Evolutionary conservation across 179 eudicot genomes (phyloP).

Genomic region (Gypsophila paniculata): DNA sequence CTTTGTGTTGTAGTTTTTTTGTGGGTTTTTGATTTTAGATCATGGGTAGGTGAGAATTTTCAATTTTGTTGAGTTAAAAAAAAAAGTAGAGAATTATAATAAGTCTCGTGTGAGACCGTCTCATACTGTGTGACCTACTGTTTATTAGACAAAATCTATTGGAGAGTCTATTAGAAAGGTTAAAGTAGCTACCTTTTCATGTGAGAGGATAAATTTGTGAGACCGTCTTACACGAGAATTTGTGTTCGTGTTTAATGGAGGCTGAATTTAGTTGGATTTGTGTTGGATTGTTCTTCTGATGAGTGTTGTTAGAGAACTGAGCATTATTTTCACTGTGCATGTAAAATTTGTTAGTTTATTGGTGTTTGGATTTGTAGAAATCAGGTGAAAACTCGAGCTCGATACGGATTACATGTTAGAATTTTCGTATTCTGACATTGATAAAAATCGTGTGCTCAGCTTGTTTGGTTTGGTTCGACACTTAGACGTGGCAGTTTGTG

Average conservation of each 20-base stretch:
- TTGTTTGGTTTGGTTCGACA: neutral
- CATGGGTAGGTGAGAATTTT: constrained; percentile 9
- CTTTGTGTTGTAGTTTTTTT: neutral
- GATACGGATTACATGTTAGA: neutral
- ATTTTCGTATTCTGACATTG: neutral
- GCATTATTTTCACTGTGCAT: constrained; percentile 14
- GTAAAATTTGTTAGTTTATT: neutral
- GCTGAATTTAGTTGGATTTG: constrained; percentile 5
- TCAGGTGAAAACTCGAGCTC: neutral
- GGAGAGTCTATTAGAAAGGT: no score
- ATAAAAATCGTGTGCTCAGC: neutral
- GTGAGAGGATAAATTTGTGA: no score
- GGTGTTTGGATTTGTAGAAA: neutral
- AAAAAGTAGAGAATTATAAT: no score
- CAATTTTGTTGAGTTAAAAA: neutral
- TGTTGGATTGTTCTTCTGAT: neutral
- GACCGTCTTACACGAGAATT: neutral
- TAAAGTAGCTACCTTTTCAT: no score
- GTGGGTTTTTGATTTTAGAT: constrained; percentile 11
- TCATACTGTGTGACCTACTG: no score
- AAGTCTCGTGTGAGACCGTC: no score
- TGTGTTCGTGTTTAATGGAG: neutral
- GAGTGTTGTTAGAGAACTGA: neutral
- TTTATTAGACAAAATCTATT: no score
- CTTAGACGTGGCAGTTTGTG: neutral